Evolutionary conservation across 345 rosid species (phyloP), one percentile per base, ranked within the genome.

Genomic region (Camelina sativa): DNA sequence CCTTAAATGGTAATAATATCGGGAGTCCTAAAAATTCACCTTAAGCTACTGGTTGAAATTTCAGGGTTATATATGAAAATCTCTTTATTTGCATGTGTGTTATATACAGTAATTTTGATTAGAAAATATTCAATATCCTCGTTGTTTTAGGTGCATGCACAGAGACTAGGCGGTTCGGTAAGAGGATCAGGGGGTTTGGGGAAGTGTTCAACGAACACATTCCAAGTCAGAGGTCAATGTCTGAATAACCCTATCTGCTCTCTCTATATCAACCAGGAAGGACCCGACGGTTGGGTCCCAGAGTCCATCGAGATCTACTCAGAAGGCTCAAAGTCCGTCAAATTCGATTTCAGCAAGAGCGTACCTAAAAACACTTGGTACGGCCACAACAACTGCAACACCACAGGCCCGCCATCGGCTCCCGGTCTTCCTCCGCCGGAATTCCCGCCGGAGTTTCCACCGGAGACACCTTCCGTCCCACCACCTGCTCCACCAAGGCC

Each of bases 281-380:
- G 92, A 47, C 54, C 59, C 20, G 94, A 90, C 70, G 90, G 92
- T 10, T 92, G 96, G 97, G 80, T 84, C 48, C 97, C 96, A 0
- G 84, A 81, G 59, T 79, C 79, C 13, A 81, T 88, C 69, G 79
- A 80, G 11, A 74, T 92, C 25, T 84, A 70, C 38, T 83, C 91
- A 20, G 51, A 78, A 9, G 60, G 85, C 44, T 48, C 80, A 15
- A 80, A 51, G 44, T 51, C 88, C 3, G 82, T 83, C 3, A 81
- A 84, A 6, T 88, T 88, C 71, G 69, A 85, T 66, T 82, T 84
- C 71, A 71, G 79, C 71, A 78, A 83, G 23, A 85, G 75, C 74
- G 74, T 81, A 40, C 91, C 91, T 15, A 51, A 32, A 60, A 85
- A 66, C 23, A 25, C 84, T 51, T 88, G 92, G 97, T 92, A 74